Percentiles rank a stretch among this genome's conserved stretches.
These are phyloP conservation scores for Aleurites moluccanus DNA, from an alignment of 441 rosid species.

Conservation along the genomic window DNA sequence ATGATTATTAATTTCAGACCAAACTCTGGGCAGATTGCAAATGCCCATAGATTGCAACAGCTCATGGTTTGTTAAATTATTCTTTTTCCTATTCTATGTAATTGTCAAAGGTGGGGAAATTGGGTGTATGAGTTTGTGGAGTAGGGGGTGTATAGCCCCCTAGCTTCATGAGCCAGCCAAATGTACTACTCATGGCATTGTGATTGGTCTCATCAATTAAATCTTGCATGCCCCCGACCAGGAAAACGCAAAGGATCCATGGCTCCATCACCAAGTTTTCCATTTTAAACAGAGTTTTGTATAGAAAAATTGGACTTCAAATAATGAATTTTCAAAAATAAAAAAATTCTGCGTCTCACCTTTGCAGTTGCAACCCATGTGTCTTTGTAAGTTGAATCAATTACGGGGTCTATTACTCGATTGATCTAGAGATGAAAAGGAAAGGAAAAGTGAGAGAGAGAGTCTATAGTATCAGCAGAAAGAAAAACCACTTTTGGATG, in stretches of 20 bases:
- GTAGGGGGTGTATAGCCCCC: neutral
- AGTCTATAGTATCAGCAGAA: slow-evolving; percentile 19
- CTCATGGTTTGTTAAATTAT: neutral
- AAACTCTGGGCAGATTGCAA: neutral
- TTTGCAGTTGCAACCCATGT: slow-evolving; percentile 86
- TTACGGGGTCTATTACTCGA: slow-evolving; percentile 72
- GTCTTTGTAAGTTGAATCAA: slow-evolving; percentile 86
- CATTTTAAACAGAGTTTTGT: neutral
- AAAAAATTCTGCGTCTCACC: slow-evolving; percentile 45
- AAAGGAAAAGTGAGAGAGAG: neutral
- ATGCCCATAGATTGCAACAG: neutral
- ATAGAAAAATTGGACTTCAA: neutral
- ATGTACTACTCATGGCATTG: neutral
- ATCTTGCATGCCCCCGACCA: neutral
- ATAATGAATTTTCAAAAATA: neutral
- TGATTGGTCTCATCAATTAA: neutral
- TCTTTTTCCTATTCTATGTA: neutral
- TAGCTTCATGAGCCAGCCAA: neutral
- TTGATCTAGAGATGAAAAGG: slow-evolving; percentile 45
- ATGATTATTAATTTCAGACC: slow-evolving; percentile 16
- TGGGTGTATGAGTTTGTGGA: neutral
- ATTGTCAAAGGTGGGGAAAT: neutral
- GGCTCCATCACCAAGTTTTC: neutral
- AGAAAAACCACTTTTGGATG: neutral
- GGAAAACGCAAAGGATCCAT: neutral